phyloP scores from a whole-genome alignment of 2,329 filamentous ascomycete species.

The Venturiaceae sp. region DNA sequence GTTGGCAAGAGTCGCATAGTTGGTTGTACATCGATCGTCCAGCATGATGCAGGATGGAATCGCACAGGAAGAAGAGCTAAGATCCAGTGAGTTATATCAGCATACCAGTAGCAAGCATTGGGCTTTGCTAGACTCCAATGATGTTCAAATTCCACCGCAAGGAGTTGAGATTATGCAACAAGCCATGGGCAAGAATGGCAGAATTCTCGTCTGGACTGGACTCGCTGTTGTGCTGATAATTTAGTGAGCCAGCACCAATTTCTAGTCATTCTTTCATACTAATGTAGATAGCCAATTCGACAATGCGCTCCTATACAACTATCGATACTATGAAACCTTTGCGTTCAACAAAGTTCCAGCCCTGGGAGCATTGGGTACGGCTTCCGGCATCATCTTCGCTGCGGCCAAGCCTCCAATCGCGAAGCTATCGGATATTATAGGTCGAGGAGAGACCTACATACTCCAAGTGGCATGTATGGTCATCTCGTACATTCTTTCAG shows the following conservation, averaged over 20 bases:
- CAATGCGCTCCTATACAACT: slow-evolving; percentile 16
- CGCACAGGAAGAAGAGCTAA: background rate
- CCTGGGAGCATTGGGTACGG: slow-evolving; percentile 25
- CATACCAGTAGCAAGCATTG: background rate
- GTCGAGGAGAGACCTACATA: slow-evolving; percentile 28
- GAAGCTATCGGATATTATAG: slow-evolving; percentile 33
- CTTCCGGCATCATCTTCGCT: slow-evolving; percentile 27
- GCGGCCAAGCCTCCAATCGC: slow-evolving; percentile 32
- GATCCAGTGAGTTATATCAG: background rate
- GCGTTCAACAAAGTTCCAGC: slow-evolving; percentile 26
- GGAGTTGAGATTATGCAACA: background rate
- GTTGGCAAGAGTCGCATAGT: too few relatives aligned
- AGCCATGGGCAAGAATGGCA: background rate
- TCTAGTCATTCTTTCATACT: background rate
- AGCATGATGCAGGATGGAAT: background rate
- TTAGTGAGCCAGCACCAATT: slow-evolving; percentile 8
- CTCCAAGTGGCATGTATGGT: slow-evolving; percentile 24
- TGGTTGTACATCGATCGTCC: too few relatives aligned
- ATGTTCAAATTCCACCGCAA: background rate
- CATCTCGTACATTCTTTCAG: slow-evolving; percentile 28
- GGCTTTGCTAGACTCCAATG: background rate
- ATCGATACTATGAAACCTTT: slow-evolving; percentile 31
- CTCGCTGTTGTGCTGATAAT: slow-evolving; percentile 11
- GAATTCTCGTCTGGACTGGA: background rate
- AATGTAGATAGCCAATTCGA: background rate